These are phyloP conservation scores for Posidonia australis DNA, from an alignment of 106 monocot species.

Conservation along the genomic window DNA sequence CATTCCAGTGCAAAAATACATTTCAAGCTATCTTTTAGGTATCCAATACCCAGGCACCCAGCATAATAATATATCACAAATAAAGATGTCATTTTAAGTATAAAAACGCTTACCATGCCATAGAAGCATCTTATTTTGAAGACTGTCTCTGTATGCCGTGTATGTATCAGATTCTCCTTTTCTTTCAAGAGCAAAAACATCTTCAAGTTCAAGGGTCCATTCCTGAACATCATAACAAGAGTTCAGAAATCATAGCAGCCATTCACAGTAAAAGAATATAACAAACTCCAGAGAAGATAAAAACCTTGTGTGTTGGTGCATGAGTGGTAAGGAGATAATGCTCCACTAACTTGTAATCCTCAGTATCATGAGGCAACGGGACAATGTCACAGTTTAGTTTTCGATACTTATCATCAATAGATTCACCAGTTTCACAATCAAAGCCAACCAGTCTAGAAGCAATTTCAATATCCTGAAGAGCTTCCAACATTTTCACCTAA, in stretches of 20 bases:
- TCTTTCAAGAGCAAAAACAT: slow-evolving; percentile 81
- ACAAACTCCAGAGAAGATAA: neutral
- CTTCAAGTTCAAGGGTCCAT: slow-evolving; percentile 87
- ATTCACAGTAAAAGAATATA: neutral
- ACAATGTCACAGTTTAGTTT: slow-evolving; percentile 67
- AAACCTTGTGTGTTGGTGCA: slow-evolving; percentile 93
- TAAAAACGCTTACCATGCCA: slow-evolving; percentile 71
- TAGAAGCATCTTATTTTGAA: slow-evolving; percentile 91
- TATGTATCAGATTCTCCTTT: slow-evolving; percentile 80
- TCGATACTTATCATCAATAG: slow-evolving; percentile 84
- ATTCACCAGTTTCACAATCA: slow-evolving; percentile 64
- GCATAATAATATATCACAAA: too few species aligned
- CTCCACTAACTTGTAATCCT: slow-evolving; percentile 70
- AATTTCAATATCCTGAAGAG: slow-evolving; percentile 97
- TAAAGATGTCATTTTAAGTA: too few species aligned
- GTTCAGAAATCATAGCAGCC: neutral
- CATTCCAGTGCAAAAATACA: too few species aligned
- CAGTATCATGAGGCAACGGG: slow-evolving; percentile 75
- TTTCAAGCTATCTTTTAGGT: too few species aligned
- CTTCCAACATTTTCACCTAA: slow-evolving; percentile 95
- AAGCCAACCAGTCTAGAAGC: slow-evolving; percentile 90
- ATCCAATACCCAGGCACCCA: too few species aligned
- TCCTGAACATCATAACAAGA: slow-evolving; percentile 33
- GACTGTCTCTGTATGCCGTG: slow-evolving; percentile 50
- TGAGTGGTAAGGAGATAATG: slow-evolving; percentile 90